phyloP scores from a whole-genome alignment of 2,329 filamentous ascomycete species.

The Bipolaris zeicola region DNA sequence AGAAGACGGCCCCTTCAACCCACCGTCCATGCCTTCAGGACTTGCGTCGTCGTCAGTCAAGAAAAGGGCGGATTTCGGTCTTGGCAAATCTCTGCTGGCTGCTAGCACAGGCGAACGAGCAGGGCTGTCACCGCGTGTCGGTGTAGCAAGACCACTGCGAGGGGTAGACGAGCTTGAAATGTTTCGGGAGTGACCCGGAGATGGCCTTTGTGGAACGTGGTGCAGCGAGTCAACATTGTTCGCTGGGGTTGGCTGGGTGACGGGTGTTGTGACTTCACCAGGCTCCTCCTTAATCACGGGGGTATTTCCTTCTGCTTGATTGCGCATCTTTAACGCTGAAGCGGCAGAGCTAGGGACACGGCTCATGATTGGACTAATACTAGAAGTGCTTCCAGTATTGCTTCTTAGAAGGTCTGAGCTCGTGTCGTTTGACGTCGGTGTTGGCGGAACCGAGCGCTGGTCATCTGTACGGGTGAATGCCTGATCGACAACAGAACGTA shows the following conservation, averaged over 20 bases:
- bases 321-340: conserved; percentile 46
- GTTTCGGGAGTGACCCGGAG: conserved; percentile 49
- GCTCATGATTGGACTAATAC: conserved; percentile 70
- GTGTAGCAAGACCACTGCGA: conserved; percentile 63
- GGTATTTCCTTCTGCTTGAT: conserved; percentile 50
- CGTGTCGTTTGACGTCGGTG: conserved; percentile 55
- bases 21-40: conserved; percentile 32
- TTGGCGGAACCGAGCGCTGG: conserved; percentile 58
- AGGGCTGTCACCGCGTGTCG: conserved; percentile 64
- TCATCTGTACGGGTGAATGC: conserved; percentile 67
- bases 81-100: conserved; percentile 51
- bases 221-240: conserved; percentile 35
- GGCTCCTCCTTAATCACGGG: conserved; percentile 63
- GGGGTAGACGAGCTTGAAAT: conserved; percentile 46
- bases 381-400: conserved; percentile 66
- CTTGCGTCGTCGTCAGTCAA: conserved; percentile 48
- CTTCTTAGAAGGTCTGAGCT: conserved; percentile 59
- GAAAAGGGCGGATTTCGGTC: conserved; percentile 56
- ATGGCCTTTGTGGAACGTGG: conserved; percentile 44
- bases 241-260: conserved; percentile 44
- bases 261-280: conserved; percentile 42
- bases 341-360: conserved; percentile 56
- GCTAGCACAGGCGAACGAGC: conserved; percentile 63
- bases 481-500: conserved; percentile 63
- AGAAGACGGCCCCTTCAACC: conserved; percentile 29